phyloP scores from a whole-genome alignment of 1,139 yeast genomes.

The Lodderomyces orthopsilosis region DNA sequence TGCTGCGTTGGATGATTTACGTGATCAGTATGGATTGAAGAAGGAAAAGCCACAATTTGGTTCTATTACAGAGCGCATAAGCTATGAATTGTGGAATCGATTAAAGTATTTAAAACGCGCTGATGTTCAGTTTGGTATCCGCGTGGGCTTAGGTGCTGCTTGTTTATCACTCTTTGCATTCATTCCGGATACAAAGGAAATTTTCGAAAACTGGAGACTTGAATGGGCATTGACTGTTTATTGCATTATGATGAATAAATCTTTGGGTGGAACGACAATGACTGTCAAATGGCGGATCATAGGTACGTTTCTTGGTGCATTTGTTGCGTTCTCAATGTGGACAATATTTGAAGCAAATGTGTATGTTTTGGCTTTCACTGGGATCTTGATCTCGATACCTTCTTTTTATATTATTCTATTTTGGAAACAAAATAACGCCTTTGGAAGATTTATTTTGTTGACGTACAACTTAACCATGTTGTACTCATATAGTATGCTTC shows the following conservation, averaged over 20 bases:
- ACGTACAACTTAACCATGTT: slow-evolving; percentile 79
- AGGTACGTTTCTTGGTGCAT: slow-evolving; percentile 75
- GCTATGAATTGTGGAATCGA: slow-evolving; percentile 30
- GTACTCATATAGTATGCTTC: slow-evolving; percentile 68
- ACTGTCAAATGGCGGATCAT: slow-evolving; percentile 72
- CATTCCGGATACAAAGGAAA: slow-evolving; percentile 49
- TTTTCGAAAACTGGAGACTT: slow-evolving; percentile 66
- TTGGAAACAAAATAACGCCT: slow-evolving; percentile 63
- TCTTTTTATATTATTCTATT: slow-evolving; percentile 68
- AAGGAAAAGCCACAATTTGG: slow-evolving; percentile 5
- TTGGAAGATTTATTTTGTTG: slow-evolving; percentile 69
- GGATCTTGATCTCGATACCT: slow-evolving; percentile 57
- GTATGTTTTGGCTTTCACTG: slow-evolving; percentile 51
- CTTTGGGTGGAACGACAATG: slow-evolving; percentile 83
- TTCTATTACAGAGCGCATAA: slow-evolving; percentile 10
- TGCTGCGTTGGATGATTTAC: slow-evolving; percentile 38
- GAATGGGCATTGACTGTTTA: slow-evolving; percentile 85
- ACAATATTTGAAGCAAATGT: slow-evolving; percentile 55
- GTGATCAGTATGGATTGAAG: slow-evolving; percentile 24
- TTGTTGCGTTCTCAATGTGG: slow-evolving; percentile 61
- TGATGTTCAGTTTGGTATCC: slow-evolving; percentile 74
- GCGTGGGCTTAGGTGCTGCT: slow-evolving; percentile 79
- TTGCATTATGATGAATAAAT: slow-evolving; percentile 81
- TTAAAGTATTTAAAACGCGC: slow-evolving; percentile 46
- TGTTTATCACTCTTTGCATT: slow-evolving; percentile 68